Evolutionary conservation across 202 grass and related monocot species (phyloP).

Genomic region (Schoenoplectus triqueter): DNA sequence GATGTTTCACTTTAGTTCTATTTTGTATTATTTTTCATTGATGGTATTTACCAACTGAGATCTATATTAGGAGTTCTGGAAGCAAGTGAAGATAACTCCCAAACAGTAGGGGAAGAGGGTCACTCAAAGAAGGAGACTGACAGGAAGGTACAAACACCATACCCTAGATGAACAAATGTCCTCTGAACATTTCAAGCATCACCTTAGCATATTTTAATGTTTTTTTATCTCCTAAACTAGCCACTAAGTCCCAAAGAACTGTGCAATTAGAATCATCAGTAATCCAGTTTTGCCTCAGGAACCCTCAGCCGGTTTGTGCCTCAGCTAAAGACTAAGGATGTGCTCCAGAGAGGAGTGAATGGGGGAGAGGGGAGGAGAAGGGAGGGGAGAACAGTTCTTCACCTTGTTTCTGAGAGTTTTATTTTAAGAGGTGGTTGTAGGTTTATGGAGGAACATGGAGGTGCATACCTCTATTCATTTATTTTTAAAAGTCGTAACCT

Average conservation of each 20-base stretch:
- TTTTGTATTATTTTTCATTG: neutral
- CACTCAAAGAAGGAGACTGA: slow-evolving; percentile 72
- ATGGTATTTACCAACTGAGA: neutral
- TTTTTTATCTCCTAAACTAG: neutral
- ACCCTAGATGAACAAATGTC: neutral
- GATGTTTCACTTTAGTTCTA: slow-evolving; percentile 21
- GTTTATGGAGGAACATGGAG: too few species aligned
- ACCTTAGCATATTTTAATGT: neutral
- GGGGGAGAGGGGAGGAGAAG: too few species aligned
- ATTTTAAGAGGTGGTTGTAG: too few species aligned
- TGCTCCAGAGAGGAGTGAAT: too few species aligned
- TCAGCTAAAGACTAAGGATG: neutral
- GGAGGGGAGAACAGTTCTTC: too few species aligned
- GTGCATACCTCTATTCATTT: too few species aligned
- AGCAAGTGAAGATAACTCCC: slow-evolving; percentile 31
- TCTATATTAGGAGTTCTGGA: slow-evolving; percentile 44
- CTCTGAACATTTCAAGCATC: neutral
- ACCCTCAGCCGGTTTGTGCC: neutral
- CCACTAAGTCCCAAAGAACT: neutral
- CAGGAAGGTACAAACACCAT: slow-evolving; percentile 54
- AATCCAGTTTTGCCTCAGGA: neutral
- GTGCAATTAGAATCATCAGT: neutral
- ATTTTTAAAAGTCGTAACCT: too few species aligned
- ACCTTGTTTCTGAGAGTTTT: too few species aligned
- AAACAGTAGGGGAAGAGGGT: slow-evolving; percentile 50